Evolutionary conservation across 2,329 filamentous ascomycete species (phyloP).

Genomic region (Capronia epimyces): DNA sequence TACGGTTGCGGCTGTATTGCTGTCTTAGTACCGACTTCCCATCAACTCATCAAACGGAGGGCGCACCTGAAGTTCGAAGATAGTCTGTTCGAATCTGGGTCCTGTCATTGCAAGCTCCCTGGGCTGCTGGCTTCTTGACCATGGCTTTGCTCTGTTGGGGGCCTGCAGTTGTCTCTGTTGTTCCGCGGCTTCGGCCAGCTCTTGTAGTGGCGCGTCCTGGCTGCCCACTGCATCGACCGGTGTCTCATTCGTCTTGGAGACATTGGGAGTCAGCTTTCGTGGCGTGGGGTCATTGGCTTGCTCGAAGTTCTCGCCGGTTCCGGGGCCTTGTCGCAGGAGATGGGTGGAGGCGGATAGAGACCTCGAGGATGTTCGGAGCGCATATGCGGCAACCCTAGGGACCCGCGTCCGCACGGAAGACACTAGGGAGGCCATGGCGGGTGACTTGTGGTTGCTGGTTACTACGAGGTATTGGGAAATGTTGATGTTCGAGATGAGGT

Average conservation of each 20-base stretch:
- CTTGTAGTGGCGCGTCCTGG: slow-evolving; percentile 52
- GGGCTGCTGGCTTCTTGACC: slow-evolving; percentile 81
- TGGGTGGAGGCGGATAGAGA: slow-evolving; percentile 41
- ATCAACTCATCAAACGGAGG: background rate
- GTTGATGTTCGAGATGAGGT: background rate
- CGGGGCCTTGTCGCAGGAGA: slow-evolving; percentile 22
- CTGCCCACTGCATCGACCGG: slow-evolving; percentile 46
- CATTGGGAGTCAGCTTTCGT: slow-evolving; percentile 46
- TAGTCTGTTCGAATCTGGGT: slow-evolving; percentile 94
- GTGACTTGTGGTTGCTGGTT: background rate
- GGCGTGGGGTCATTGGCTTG: slow-evolving; percentile 56
- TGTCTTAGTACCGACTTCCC: slow-evolving; percentile 22
- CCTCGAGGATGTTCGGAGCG: slow-evolving; percentile 55
- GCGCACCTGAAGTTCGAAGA: slow-evolving; percentile 78
- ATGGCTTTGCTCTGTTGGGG: slow-evolving; percentile 74
- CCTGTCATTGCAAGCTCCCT: slow-evolving; percentile 82
- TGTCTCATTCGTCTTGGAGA: slow-evolving; percentile 58
- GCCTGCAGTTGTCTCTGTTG: slow-evolving; percentile 63
- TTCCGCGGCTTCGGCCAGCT: slow-evolving; percentile 52
- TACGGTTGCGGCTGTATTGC: slow-evolving; percentile 70
- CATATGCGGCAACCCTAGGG: slow-evolving; percentile 49
- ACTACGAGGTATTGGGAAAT: background rate
- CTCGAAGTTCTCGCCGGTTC: slow-evolving; percentile 36
- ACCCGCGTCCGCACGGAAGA: slow-evolving; percentile 12
- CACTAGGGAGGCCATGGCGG: slow-evolving; percentile 20